These are phyloP conservation scores for Penicillium sp. DNA, from an alignment of 2,329 filamentous ascomycete genomes.

Conservation along the genomic window DNA sequence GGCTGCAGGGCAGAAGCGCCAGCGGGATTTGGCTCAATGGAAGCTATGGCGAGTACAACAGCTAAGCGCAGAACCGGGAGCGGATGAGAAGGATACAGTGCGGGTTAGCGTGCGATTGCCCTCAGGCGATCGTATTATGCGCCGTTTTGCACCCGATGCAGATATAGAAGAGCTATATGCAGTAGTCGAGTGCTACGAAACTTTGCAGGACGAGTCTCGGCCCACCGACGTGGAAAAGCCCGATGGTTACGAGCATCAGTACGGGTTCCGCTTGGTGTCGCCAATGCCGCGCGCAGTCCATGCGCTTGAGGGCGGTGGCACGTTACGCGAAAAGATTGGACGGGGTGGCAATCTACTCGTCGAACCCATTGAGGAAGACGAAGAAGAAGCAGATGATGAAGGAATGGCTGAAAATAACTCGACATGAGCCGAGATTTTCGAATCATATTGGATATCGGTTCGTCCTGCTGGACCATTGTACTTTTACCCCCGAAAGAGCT, in stretches of 20 bases:
- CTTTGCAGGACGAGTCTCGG: constrained; percentile 43
- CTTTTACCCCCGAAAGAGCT: no score
- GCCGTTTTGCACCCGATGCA: constrained; percentile 64
- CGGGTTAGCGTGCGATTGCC: constrained; percentile 60
- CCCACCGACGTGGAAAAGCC: constrained; percentile 48
- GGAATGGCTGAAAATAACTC: neutral
- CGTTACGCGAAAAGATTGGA: constrained; percentile 68
- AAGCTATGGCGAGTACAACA: constrained; percentile 67
- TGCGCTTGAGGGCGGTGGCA: constrained; percentile 59
- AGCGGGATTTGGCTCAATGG: constrained; percentile 63
- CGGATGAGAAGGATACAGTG: constrained; percentile 61
- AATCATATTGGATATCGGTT: no score
- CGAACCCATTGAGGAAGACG: constrained; percentile 58
- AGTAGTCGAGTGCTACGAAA: constrained; percentile 84
- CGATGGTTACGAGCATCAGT: constrained; percentile 68
- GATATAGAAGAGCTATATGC: constrained; percentile 86
- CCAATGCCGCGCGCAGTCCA: constrained; percentile 80
- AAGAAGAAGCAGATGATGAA: constrained; percentile 44
- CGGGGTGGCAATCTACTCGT: constrained; percentile 84
- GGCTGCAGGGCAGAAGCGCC: constrained; percentile 53
- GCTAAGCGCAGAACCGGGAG: constrained; percentile 62
- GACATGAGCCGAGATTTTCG: neutral
- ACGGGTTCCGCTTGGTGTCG: constrained; percentile 77
- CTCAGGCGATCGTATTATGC: constrained; percentile 67
- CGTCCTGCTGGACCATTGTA: no score